Evolutionary conservation across 176 grass and related monocot genomes (phyloP).

Genomic region (Aegilops longissima): DNA sequence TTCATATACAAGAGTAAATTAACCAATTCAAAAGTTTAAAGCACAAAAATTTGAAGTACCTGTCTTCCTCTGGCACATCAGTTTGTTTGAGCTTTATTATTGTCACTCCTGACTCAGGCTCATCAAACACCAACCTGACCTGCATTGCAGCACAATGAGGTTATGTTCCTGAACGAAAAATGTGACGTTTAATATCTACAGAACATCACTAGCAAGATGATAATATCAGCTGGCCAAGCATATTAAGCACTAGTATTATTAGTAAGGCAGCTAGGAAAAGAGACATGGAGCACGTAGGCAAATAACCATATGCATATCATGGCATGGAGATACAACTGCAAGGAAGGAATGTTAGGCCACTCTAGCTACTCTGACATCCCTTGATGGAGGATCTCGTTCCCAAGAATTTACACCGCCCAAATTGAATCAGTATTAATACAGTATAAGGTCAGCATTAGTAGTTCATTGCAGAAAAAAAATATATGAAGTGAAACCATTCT

Average conservation of each 20-base stretch:
- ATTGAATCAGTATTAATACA: neutral
- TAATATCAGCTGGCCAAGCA: neutral
- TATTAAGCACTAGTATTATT: neutral
- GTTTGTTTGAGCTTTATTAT: constrained; percentile 88
- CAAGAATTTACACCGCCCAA: neutral
- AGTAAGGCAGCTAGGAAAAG: neutral
- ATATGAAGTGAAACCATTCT: neutral
- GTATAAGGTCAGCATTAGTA: too few species aligned
- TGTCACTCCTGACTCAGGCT: constrained; percentile 83
- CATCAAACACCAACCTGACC: constrained; percentile 84
- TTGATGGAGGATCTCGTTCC: too few species aligned
- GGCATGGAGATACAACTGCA: neutral
- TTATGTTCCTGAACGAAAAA: neutral
- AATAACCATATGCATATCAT: neutral
- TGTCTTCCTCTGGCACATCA: constrained; percentile 95
- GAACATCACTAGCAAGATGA: neutral
- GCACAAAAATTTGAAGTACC: constrained; percentile 30
- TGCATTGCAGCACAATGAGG: constrained; percentile 33
- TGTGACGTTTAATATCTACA: neutral
- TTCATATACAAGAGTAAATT: neutral
- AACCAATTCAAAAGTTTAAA: neutral
- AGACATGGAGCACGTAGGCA: neutral
- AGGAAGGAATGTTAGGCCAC: too few species aligned
- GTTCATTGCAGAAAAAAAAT: neutral
- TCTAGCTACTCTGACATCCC: too few species aligned